Evolutionary conservation across 768 basidiomycete genomes (phyloP), one percentile per base, ranked within the genome.

Genomic region (Sutorius australiensis): DNA sequence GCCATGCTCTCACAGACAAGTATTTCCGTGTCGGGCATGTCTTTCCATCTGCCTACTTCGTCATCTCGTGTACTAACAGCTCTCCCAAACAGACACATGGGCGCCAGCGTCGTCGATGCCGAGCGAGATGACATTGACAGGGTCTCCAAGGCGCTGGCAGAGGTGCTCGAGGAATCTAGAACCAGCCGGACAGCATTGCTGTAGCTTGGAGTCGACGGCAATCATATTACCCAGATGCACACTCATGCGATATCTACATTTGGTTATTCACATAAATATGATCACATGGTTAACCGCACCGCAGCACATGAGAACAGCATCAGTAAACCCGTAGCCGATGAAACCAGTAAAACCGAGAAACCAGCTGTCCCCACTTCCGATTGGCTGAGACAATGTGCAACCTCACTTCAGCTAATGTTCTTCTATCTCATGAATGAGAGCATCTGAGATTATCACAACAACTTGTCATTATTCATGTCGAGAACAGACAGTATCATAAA

Each of bases 21-120:
- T 95, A 95, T 71, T 93, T 95, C 86, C 86, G 94, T 46, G 84
- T 97, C 49, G 94, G 93, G 80, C 81, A 54, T 36, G 79, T 75
- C 16, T 47, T 9, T 19, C 39, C 14, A n/a, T 49, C 13, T 27
- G 56, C 12, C 30, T 19, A 7, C 36, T 42, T 34, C 34, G 51
- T 30, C 50, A 6, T 39, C 41, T 53, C 13, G 27, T 33, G 5
- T 6, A 38, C 56, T 57, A 27, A 61, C 41, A 6, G 1, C 2
- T 38, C 44, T 46, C 16, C 17, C 42, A 27, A 17, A 41, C 59
- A 87, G 87, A 31, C 95, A 97, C 68, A 95, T 98, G 93, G 95
- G 95, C 46, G 67, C 86, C 51, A 84, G 87, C n/a, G 94, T 81
- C 19, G 84, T 88, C 7, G 82, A 93, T 53, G 48, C 72, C 21